Base-by-base conservation (phyloP, 495 filamentous ascomycete species). In the Talaromyces borbonicus region DNA sequence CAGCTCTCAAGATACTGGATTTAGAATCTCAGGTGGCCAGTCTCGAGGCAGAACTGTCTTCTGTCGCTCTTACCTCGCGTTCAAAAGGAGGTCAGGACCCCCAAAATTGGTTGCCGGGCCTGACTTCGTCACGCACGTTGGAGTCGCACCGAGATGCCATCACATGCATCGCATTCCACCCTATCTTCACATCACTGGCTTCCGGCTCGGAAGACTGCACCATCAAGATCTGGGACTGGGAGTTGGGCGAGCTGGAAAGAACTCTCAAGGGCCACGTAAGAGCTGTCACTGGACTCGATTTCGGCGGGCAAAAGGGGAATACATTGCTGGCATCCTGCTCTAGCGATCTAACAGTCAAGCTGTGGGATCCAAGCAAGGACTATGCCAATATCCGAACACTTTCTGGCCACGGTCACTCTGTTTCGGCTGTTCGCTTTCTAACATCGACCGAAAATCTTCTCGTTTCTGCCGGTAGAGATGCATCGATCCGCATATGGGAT, bases 141-240 rank as follows among this genome's bases (percentile, higher is more conserved):
- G 78, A 90, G 56, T 90, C 85, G 4, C 90, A 97, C 59, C 78
- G 89, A 48, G 65, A 74, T 14, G 79, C 85, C 19, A 74, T 97
- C 30, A 95, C 83, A 26, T 90, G 84, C 54, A 80, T 96, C 42
- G 92, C 90, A 2, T 97, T 97, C 64, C 92, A 97, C 60, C 90
- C 92, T 0, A 69, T 92, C 45, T 96, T 94, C 60, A 88, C 89
- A n/a, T 87, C 85, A 0, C 69, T 97, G 8, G 90, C 90, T 11
- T 90, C 89, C 0, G 90, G 87, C 16, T 94, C 90, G 31, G 90
- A 96, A 62, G 90, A 97, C 60, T 80, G 78, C 14, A 95, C 89
- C 16, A 76, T 97, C 58, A 97, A 97, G 59, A 88, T 97, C 37
- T 97, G 92, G 90, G 90, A 96, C 56, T 96, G 87, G 86, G 90